These are phyloP conservation scores for Vitis hybrid DNA, from an alignment of 177 flowering plant species.

Conservation along the genomic window DNA sequence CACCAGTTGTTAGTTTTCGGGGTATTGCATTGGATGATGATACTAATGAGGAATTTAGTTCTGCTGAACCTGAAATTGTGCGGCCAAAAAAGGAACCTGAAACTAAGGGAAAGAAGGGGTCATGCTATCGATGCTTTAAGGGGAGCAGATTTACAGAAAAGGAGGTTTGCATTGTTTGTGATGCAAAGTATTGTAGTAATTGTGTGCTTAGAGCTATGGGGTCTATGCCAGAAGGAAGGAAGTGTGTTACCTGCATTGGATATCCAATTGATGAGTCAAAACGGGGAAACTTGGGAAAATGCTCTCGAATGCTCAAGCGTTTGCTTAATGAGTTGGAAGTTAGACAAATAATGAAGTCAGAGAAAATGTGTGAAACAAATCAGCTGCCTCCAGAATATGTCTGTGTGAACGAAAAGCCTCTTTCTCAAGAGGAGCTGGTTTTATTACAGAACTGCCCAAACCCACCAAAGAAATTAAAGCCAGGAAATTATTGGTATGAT, in stretches of 20 bases:
- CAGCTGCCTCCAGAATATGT: slow-evolving; percentile 83
- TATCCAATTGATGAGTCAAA: slow-evolving; percentile 76
- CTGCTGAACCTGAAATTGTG: slow-evolving; percentile 14
- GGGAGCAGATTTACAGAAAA: slow-evolving; percentile 88
- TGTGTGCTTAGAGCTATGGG: slow-evolving; percentile 99
- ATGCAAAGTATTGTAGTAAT: slow-evolving; percentile 85
- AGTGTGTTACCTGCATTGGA: slow-evolving; percentile 92
- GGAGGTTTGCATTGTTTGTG: slow-evolving; percentile 93
- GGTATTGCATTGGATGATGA: slow-evolving; percentile 28
- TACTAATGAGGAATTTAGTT: slow-evolving; percentile 19
- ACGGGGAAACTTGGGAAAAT: slow-evolving; percentile 74
- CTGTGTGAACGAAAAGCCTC: slow-evolving; percentile 76
- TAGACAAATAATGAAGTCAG: slow-evolving; percentile 80
- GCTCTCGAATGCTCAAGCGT: slow-evolving; percentile 80
- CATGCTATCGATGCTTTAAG: slow-evolving; percentile 81
- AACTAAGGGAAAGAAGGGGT: slow-evolving; percentile 46
- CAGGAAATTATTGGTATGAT: slow-evolving; percentile 98
- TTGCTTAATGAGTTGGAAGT: slow-evolving; percentile 76
- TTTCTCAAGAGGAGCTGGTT: slow-evolving; percentile 74
- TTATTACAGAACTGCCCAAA: slow-evolving; percentile 66
- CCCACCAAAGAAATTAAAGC: slow-evolving; percentile 90
- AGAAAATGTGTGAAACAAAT: slow-evolving; percentile 81
- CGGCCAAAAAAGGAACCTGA: slow-evolving; percentile 20
- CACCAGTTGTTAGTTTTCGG: slow-evolving; percentile 33
- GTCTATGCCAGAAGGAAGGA: slow-evolving; percentile 99